phyloP scores from a whole-genome alignment of 2,329 filamentous ascomycete genomes.

The Colletotrichum sp. region DNA sequence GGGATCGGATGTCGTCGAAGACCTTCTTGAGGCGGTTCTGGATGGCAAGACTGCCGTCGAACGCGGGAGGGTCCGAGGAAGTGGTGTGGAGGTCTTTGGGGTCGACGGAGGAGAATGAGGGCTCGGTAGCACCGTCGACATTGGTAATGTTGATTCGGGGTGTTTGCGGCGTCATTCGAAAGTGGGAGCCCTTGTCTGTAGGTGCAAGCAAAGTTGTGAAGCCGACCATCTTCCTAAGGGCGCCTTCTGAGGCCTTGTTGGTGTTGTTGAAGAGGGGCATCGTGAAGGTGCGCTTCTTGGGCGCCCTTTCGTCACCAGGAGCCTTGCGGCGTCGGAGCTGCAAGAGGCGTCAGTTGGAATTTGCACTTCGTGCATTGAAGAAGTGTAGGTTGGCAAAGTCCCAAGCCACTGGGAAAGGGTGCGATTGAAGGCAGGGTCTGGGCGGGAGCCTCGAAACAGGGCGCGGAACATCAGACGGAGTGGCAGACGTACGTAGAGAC shows the following conservation, averaged over 20 bases:
- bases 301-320: neutral
- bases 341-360: neutral
- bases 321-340: constrained; percentile 19
- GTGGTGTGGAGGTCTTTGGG: neutral
- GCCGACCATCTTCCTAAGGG: constrained; percentile 37
- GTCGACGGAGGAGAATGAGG: constrained; percentile 10
- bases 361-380: neutral
- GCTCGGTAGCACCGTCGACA: constrained; percentile 15
- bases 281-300: constrained; percentile 37
- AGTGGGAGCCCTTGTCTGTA: constrained; percentile 30
- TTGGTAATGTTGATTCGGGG: constrained; percentile 22
- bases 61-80: constrained; percentile 25
- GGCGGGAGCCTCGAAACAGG: neutral
- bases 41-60: constrained; percentile 54
- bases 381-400: neutral
- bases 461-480: neutral
- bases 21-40: constrained; percentile 52
- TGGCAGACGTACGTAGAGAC: constrained; percentile 17
- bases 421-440: neutral
- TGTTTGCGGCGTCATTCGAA: constrained; percentile 23
- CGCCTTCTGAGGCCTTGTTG: constrained; percentile 31
- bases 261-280: constrained; percentile 45
- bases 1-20: constrained; percentile 49
- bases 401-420: neutral
- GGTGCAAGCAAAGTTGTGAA: constrained; percentile 35